Base-by-base conservation (phyloP, 352 stramenopile genomes). In the Globisporangium okanoganense region DNA sequence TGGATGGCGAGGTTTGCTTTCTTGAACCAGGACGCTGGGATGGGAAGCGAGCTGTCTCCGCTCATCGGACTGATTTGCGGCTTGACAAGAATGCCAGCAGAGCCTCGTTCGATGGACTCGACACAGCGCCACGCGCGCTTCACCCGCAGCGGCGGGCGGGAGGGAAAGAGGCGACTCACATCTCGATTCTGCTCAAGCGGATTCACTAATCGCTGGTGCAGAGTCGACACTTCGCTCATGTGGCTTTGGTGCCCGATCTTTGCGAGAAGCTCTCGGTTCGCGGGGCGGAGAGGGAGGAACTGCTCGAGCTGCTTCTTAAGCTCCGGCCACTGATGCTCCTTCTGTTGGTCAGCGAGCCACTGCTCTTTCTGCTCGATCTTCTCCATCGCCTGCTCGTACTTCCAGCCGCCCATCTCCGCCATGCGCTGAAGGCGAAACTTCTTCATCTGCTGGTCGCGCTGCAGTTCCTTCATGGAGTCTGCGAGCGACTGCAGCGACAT, bases 31-130 rank as follows among this genome's bases (percentile, higher is more conserved):
- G 85, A 84, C 5, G 78, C 75, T 0, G 80, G 76, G 5, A 95
- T 71, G 0, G 83, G 80, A 47, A 96, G 73, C 8, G 87, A 96
- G 49, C 79, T 92, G 65, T 96, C 87, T 18, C 85, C 87, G 59
- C 85, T 96, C 79, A 96, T 92, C 0, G 87, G 87, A 56, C 87
- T 95, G 71, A 96, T 96, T 65, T 96, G 87, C n/a, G 85, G 84
- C 58, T 96, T 96, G 8, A 96, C 84, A 12, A 96, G 74, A 55
- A 96, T 96, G 16, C 87, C 87, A 6, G 86, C 80, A 7, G 77
- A 82, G 12, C 84, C 84, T 18, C 71, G 71, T 31, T 88, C 61
- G 44, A 94, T 95, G 24, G 82, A 91, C 59, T 96, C 85, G 43
- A 94, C 77, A 60, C 87, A 96, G 2, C 87, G 73, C 81, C 87